Conservation (phyloP, 2,329 filamentous ascomycete genomes). For the Fusarium dimerum region DNA sequence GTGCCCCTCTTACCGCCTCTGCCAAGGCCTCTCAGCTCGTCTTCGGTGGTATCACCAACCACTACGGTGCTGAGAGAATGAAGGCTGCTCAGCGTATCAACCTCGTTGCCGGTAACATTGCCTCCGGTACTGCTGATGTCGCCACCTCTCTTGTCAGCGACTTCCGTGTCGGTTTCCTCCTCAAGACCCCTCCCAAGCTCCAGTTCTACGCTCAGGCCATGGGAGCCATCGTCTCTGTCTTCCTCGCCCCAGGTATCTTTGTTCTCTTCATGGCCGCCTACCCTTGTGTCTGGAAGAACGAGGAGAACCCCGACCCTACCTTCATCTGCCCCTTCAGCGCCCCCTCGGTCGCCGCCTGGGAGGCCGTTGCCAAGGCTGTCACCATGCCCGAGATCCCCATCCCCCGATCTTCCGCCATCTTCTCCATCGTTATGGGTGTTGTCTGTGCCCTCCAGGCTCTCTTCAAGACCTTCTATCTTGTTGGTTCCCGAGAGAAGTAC, state of each 20-base stretch:
- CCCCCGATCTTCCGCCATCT: slow-evolving; percentile 54
- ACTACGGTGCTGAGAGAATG: slow-evolving; percentile 43
- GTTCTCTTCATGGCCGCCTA: slow-evolving; percentile 69
- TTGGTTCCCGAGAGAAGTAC: slow-evolving; percentile 54
- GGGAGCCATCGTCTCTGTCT: slow-evolving; percentile 64
- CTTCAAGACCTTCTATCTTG: slow-evolving; percentile 55
- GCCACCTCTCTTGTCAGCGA: slow-evolving; percentile 58
- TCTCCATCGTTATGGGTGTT: slow-evolving; percentile 55
- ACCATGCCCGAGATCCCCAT: slow-evolving; percentile 58
- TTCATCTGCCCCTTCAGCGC: slow-evolving; percentile 57
- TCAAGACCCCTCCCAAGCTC: slow-evolving; percentile 63
- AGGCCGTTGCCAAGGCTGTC: slow-evolving; percentile 63
- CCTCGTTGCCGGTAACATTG: slow-evolving; percentile 61
- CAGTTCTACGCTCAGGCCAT: slow-evolving; percentile 68
- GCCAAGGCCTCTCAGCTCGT: slow-evolving; percentile 70
- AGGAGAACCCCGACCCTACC: slow-evolving; percentile 34
- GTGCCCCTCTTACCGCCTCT: slow-evolving; percentile 64
- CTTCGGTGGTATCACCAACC: slow-evolving; percentile 63
- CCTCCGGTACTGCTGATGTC: slow-evolving; percentile 56
- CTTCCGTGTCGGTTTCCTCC: slow-evolving; percentile 68
- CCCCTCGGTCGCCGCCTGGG: slow-evolving; percentile 67
- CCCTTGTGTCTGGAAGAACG: slow-evolving; percentile 61
- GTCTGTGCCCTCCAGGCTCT: slow-evolving; percentile 53
- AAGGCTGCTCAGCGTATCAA: slow-evolving; percentile 63
- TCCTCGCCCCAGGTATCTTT: slow-evolving; percentile 67